Evolutionary conservation across 805 yeast species (phyloP).

Genomic region (Cyberlindnera americana): DNA sequence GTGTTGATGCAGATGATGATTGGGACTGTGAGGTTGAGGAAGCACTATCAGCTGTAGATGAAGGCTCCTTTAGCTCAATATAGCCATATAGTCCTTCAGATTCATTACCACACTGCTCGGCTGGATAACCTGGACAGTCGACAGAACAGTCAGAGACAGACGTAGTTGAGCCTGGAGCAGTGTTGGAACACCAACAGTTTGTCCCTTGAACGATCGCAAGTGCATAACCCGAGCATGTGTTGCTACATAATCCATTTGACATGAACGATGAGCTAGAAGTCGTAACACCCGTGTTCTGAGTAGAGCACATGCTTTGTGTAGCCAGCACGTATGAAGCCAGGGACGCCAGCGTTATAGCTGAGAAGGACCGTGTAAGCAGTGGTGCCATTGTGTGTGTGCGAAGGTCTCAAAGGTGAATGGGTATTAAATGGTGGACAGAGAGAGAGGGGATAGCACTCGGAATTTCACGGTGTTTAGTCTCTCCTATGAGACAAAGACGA

Average conservation of each 20-base stretch:
- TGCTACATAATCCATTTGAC: conserved; percentile 51
- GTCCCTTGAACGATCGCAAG: conserved; percentile 51
- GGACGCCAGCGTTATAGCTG: not conserved
- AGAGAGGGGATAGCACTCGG: too few species aligned
- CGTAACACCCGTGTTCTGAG: conserved; percentile 36
- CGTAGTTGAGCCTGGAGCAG: conserved; percentile 42
- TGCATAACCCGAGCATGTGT: conserved; percentile 43
- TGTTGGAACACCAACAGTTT: conserved; percentile 61
- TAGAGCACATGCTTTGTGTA: conserved; percentile 31
- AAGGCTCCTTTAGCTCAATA: conserved; percentile 28
- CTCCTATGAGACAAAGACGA: too few species aligned
- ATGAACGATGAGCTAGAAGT: conserved; percentile 26
- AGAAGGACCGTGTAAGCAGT: conserved; percentile 14
- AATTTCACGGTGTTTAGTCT: too few species aligned
- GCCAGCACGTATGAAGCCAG: conserved; percentile 1
- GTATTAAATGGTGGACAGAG: too few species aligned
- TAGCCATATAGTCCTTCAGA: conserved; percentile 50
- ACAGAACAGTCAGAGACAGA: conserved; percentile 31
- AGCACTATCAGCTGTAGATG: conserved; percentile 3
- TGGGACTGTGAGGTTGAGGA: not conserved
- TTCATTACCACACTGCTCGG: conserved; percentile 41
- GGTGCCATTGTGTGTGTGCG: conserved; percentile 3
- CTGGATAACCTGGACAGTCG: conserved; percentile 43
- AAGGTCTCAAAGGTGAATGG: not conserved
- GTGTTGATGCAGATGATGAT: not conserved